These are phyloP conservation scores for Aspergillus fumigatus DNA, from an alignment of 2,329 filamentous ascomycete species.

Conservation along the genomic window DNA sequence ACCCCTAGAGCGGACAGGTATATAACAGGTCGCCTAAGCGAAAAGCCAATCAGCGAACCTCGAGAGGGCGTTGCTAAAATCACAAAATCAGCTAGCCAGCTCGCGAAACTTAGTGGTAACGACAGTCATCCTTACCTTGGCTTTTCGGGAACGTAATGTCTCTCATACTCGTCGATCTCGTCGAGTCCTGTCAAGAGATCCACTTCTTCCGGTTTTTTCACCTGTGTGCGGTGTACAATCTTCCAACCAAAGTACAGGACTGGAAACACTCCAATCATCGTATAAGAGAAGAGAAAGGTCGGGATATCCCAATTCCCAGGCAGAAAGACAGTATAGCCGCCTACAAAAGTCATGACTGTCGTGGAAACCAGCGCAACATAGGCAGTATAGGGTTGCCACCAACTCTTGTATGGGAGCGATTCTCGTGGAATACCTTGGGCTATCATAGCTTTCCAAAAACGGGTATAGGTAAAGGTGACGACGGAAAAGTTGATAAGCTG, in stretches of 20 bases:
- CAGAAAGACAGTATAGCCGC: slow-evolving; percentile 72
- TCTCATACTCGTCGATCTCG: slow-evolving; percentile 64
- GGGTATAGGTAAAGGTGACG: slow-evolving; percentile 66
- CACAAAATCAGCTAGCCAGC: slow-evolving; percentile 2
- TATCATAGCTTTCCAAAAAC: slow-evolving; percentile 64
- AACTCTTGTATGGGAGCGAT: slow-evolving; percentile 65
- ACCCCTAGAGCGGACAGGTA: not conserved
- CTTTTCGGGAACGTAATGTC: slow-evolving; percentile 52
- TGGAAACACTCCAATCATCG: slow-evolving; percentile 68
- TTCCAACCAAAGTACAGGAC: slow-evolving; percentile 69
- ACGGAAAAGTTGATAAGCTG: slow-evolving; percentile 69
- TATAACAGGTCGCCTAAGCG: slow-evolving; percentile 1
- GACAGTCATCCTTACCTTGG: slow-evolving; percentile 45
- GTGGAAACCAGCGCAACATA: slow-evolving; percentile 62
- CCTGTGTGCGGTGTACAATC: slow-evolving; percentile 59
- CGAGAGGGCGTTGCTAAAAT: slow-evolving; percentile 21
- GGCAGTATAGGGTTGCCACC: slow-evolving; percentile 66
- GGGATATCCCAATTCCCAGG: slow-evolving; percentile 63
- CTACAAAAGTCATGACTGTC: slow-evolving; percentile 67
- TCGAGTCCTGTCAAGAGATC: slow-evolving; percentile 60
- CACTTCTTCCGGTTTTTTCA: slow-evolving; percentile 53
- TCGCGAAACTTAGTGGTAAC: not conserved
- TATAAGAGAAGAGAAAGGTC: slow-evolving; percentile 72
- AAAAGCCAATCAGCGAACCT: slow-evolving; percentile 18
- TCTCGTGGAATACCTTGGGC: slow-evolving; percentile 66